Evolutionary conservation across 257 asterid species (phyloP).

Genomic region (Capsicum rhomboideum): DNA sequence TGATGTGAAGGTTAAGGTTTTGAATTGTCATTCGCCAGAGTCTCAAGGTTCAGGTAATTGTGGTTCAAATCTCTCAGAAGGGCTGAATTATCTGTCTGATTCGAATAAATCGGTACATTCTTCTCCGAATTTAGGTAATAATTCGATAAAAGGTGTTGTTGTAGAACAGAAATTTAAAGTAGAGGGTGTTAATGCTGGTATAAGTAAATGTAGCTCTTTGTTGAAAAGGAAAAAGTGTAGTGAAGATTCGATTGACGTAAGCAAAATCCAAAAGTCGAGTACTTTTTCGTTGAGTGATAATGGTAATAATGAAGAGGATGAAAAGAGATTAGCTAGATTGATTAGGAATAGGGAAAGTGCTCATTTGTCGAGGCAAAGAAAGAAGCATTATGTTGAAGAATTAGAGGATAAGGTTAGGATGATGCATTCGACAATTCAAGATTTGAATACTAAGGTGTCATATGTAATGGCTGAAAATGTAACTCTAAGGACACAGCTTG

Average conservation of each 20-base stretch:
- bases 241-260: conserved; percentile 29
- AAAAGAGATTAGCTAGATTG: conserved; percentile 73
- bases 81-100: conserved; percentile 11
- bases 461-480: conserved; percentile 79
- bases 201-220: conserved; percentile 17
- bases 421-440: conserved; percentile 93
- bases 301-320: conserved; percentile 57
- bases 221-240: conserved; percentile 63
- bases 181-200: conserved; percentile 29
- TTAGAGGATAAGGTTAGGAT: conserved; percentile 84
- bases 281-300: conserved; percentile 13
- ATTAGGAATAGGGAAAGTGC: conserved; percentile 99
- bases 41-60: conserved; percentile 56
- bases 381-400: conserved; percentile 91
- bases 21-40: conserved; percentile 59
- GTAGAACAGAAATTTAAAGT: conserved; percentile 50
- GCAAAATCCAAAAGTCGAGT: conserved; percentile 44
- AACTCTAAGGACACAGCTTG: conserved; percentile 64
- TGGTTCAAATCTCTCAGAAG: conserved; percentile 40
- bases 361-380: conserved; percentile 88
- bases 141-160: conserved; percentile 34
- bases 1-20: conserved; percentile 44
- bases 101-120: conserved; percentile 57
- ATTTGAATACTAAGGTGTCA: conserved; percentile 67
- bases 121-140: conserved; percentile 39